A percentile compares a stretch with the other conserved stretches of the same genome.
phyloP scores from a whole-genome alignment of 306 rosid species.

The Cicer cuneatum region DNA sequence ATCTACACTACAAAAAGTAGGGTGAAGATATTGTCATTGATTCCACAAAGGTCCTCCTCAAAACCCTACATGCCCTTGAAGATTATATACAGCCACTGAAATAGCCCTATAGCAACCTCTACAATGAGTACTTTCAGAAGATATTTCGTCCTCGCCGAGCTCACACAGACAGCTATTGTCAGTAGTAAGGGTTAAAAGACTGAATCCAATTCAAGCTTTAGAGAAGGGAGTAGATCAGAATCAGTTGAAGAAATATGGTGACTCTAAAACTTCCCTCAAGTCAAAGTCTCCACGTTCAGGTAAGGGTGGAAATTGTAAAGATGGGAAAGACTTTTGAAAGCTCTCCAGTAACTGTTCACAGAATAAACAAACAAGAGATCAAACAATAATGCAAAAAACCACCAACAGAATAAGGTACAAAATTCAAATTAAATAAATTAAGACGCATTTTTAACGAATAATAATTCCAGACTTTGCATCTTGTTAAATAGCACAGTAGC shows the following conservation, averaged over 20 bases:
- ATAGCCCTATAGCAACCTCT: conserved; percentile 35
- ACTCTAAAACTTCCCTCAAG: conserved; percentile 70
- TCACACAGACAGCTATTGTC: conserved; percentile 34
- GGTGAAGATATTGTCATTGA: conserved; percentile 9
- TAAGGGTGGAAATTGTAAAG: conserved; percentile 70
- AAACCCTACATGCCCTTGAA: conserved; percentile 39
- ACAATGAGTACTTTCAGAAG: conserved; percentile 26
- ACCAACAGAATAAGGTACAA: neutral
- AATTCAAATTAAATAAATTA: neutral
- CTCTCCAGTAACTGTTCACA: conserved; percentile 69
- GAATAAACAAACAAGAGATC: conserved; percentile 38
- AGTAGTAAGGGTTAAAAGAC: conserved; percentile 33
- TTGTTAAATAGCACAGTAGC: conserved; percentile 14
- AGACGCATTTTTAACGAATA: neutral
- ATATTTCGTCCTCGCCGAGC: conserved; percentile 36
- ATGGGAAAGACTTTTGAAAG: conserved; percentile 79
- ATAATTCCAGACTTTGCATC: conserved; percentile 1
- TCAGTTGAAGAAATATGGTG: conserved; percentile 95
- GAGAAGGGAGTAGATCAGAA: conserved; percentile 26
- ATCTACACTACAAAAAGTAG: conserved; percentile 34
- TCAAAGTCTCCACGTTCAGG: conserved; percentile 90
- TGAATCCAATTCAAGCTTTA: conserved; percentile 39
- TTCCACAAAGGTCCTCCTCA: conserved; percentile 41
- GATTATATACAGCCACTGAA: conserved; percentile 36
- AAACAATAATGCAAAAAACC: conserved; percentile 26